phyloP scores from a whole-genome alignment of 441 rosid species.

The Erodium chrysanthum region DNA sequence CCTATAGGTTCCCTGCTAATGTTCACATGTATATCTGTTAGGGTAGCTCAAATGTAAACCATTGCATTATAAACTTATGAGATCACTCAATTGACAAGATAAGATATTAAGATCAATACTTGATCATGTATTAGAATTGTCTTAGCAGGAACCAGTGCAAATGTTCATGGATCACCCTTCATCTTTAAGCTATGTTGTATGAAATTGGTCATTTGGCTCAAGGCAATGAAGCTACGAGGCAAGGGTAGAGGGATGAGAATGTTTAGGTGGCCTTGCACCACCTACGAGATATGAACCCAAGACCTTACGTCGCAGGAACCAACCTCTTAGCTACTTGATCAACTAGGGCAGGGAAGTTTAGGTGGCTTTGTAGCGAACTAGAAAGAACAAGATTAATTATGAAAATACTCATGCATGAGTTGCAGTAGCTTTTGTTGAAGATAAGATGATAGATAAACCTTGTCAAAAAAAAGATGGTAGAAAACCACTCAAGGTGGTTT shows the following conservation, averaged over 20 bases:
- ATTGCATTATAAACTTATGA: neutral
- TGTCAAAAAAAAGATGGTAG: too few relatives aligned
- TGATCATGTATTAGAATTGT: neutral
- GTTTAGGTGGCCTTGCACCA: neutral
- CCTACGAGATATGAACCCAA: neutral
- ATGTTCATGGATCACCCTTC: neutral
- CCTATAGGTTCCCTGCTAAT: slow-evolving; percentile 2
- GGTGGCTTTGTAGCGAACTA: neutral
- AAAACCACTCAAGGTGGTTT: neutral
- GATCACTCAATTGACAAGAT: neutral
- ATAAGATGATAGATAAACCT: neutral
- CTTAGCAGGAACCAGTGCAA: neutral
- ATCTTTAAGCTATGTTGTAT: neutral
- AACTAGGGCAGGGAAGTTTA: too few relatives aligned
- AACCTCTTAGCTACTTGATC: neutral
- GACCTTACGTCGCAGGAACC: neutral
- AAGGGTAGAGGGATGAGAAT: neutral
- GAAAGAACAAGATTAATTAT: neutral
- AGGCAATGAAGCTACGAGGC: neutral
- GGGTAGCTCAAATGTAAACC: slow-evolving; percentile 1
- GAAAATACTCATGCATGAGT: neutral
- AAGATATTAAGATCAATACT: neutral
- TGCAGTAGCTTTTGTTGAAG: neutral
- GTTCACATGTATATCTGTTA: neutral
- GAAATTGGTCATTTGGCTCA: neutral